phyloP scores from a whole-genome alignment of 495 filamentous ascomycete genomes.

The Sabuloglossum arenarium region DNA sequence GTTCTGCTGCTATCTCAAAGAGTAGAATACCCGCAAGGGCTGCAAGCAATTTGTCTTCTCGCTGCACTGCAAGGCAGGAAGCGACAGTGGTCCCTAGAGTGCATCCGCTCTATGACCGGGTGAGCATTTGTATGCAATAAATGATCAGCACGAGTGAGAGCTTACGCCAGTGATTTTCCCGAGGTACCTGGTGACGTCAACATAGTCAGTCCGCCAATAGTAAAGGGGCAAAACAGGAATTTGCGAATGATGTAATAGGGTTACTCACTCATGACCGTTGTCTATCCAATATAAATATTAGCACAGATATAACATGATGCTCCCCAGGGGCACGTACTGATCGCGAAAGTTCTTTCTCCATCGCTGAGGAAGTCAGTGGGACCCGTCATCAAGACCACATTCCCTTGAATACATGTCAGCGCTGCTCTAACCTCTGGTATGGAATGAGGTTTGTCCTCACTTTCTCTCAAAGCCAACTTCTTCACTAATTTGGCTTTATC shows the following conservation, averaged over 20 bases:
- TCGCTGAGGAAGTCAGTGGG: conserved; percentile 59
- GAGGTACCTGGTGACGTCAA: conserved; percentile 24
- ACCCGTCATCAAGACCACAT: conserved; percentile 76
- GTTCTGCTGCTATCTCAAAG: conserved; percentile 74
- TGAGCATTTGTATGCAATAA: neutral
- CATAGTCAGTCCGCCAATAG: too few relatives aligned
- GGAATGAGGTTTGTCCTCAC: conserved; percentile 4
- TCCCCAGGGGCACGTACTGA: conserved; percentile 17
- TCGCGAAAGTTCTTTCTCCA: conserved; percentile 38
- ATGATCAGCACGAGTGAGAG: neutral
- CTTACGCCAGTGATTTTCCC: conserved; percentile 59
- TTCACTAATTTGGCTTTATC: conserved; percentile 40
- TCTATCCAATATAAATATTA: conserved; percentile 6
- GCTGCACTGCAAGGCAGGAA: conserved; percentile 40
- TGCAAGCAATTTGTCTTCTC: conserved; percentile 40
- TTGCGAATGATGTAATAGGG: neutral
- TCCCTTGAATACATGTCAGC: conserved; percentile 12
- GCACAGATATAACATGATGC: neutral
- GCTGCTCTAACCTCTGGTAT: neutral
- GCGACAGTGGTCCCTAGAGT: conserved; percentile 65
- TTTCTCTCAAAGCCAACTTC: conserved; percentile 40
- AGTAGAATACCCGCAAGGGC: conserved; percentile 51
- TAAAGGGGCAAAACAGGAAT: neutral
- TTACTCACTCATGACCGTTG: conserved; percentile 43
- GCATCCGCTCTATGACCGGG: conserved; percentile 38